Evolutionary conservation across 352 stramenopile genomes (phyloP), one percentile per base, ranked within the genome.

Genomic region (Peronospora farinosa): DNA sequence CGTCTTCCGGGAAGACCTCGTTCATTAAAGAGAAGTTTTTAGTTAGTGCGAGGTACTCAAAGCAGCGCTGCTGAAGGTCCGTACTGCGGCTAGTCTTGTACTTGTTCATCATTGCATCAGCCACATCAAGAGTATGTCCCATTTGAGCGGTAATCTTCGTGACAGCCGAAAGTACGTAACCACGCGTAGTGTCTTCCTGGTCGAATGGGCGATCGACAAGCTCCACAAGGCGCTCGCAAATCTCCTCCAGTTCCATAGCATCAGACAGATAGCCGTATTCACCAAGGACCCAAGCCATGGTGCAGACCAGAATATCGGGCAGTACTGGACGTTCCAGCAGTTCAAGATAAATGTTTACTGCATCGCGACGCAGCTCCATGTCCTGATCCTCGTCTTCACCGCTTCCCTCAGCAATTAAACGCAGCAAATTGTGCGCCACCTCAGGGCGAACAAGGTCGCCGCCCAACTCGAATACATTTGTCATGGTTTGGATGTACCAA

Each of bases 401-500:
- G 28, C 91, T 97, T 51, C 97, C 97, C 63, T 97, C 89, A 0
- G 96, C 97, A 59, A 99, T 97, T n/a, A 99, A 63, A 17, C 92
- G 91, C 78, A 99, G 94, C 19, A 99, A 70, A 53, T 98, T 99
- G 57, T 98, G 95, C 8, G 96, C 95, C 0, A 99, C 95, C 40
- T 97, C 89, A n/a, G 79, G 78, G 19, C 96, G 88, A 31, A 99
- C 96, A 32, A 99, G 86, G 60, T 99, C 97, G 42, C 97, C 97
- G 13, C 88, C 94, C 1, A 97, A 69, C 49, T 97, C 86, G 57
- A 98, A 97, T 3, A 98, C 88, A 48, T 96, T 95, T 6, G 95
- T 98, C 75, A 99, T 98, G 8, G 96, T 98, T 55, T 92, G 72
- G 43, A 99, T 97, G 69, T 99, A 99, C 97, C 97, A 99, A 1